Percentiles rank a stretch among this genome's conserved stretches.
Conservation (phyloP, 192 early-diverging fungal species). For the Entophlyctis helioformis region DNA sequence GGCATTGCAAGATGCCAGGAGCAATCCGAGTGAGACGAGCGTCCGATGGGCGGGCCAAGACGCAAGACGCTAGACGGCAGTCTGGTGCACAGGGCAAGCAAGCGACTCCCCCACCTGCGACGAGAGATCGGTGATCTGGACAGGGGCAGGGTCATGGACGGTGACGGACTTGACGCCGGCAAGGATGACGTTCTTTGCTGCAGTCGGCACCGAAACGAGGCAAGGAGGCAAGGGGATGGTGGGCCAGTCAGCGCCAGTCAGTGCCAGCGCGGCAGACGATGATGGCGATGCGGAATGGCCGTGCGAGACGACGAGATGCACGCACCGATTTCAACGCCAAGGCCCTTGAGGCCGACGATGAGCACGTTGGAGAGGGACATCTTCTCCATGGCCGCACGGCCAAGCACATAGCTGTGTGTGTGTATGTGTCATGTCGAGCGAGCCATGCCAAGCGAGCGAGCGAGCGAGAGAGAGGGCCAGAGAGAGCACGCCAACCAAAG, state of each 20-base stretch:
- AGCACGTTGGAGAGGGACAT: conserved; percentile 95
- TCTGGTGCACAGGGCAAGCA: background rate
- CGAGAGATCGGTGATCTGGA: conserved; percentile 73
- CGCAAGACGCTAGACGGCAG: background rate
- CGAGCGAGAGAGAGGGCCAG: too few relatives aligned
- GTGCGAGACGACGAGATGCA: background rate
- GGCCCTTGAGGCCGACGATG: conserved; percentile 88
- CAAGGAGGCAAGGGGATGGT: too few relatives aligned
- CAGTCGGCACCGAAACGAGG: background rate
- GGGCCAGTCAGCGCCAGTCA: too few relatives aligned
- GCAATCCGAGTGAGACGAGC: background rate
- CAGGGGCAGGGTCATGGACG: conserved; percentile 72
- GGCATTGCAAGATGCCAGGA: too few relatives aligned
- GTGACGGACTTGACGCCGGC: conserved; percentile 99
- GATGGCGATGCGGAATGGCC: background rate
- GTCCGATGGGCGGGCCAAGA: background rate
- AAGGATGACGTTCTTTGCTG: conserved; percentile 95
- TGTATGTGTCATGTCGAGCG: too few relatives aligned
- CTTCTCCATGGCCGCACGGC: conserved; percentile 94
- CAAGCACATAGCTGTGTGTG: conserved; percentile 30
- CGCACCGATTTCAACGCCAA: conserved; percentile 94
- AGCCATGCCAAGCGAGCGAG: too few relatives aligned
- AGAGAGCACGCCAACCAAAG: too few relatives aligned
- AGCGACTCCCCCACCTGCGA: conserved; percentile 49
- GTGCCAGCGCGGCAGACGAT: too few relatives aligned